Evolutionary conservation across 306 rosid species (phyloP), one percentile per base, ranked within the genome.

Genomic region (Fagus crenata): DNA sequence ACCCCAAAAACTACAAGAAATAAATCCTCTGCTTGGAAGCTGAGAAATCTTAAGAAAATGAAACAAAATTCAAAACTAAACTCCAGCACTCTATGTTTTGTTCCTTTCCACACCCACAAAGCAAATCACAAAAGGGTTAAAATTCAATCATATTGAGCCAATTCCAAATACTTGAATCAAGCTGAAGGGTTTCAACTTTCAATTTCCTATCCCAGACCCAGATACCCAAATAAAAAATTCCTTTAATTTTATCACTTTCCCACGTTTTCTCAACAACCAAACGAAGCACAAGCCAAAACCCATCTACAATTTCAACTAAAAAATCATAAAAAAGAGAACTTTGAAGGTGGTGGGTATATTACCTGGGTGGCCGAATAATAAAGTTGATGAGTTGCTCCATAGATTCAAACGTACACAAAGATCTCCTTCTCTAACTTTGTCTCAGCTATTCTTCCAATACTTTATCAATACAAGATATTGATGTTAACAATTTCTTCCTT

Each of bases 301-400:
- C 81, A 81, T 58, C 70, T 65, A 69, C 53, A 6, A 79, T 59
- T 71, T 56, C 9, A 53, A 36, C 13, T 51, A 37, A 56, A 55
- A n/a, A 28, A 76, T 64, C 22, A 71, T 7, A 43, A 68, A 31
- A 6, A 71, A 65, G 1, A 63, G 32, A 54, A 1, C 33, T 17
- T 33, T 6, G 61, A 49, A 35, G 6, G 61, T 41, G 46, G 75
- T 43, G 41, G 41, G 17, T 74, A 32, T 35, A 35, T 53, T 58
- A 88, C 91, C 91, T 85, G 53, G 91, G 91, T 51, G 91, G 91
- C 51, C 91, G 87, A 74, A 88, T 88, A 39, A 88, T 85, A 78
- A 88, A 88, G 89, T 86, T 88, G 80, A 88, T 83, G 43, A 88
- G 91, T 80, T 84, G 91, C 72, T 88, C 91, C 91, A 87, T 82